Conservation (phyloP, 2,329 filamentous ascomycete genomes). For the Cercospora sp. region DNA sequence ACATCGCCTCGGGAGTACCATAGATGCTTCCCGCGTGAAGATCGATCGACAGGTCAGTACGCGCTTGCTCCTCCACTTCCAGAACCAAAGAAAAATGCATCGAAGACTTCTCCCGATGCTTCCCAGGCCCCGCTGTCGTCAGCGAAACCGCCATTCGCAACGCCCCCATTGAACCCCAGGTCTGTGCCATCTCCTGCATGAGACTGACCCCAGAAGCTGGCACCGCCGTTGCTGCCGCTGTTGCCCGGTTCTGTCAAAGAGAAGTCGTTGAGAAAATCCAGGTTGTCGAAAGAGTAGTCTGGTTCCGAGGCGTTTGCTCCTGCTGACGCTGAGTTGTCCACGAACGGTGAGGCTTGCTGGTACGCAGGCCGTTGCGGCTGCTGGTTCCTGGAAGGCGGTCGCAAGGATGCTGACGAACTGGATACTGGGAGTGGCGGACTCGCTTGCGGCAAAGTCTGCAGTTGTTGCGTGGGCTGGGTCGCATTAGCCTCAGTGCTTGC, state of each 20-base stretch:
- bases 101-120: conserved; percentile 56
- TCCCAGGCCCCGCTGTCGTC: conserved; percentile 54
- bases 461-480: conserved; percentile 3
- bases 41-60: conserved; percentile 5
- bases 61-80: conserved; percentile 19
- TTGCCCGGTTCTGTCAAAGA: conserved; percentile 44
- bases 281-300: conserved; percentile 44
- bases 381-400: neutral
- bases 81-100: conserved; percentile 71
- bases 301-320: conserved; percentile 31
- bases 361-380: neutral
- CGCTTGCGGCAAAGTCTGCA: conserved; percentile 35
- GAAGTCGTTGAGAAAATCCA: conserved; percentile 58
- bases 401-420: neutral
- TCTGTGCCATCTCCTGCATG: conserved; percentile 48
- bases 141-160: conserved; percentile 28
- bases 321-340: conserved; percentile 23
- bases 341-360: conserved; percentile 22
- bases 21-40: neutral
- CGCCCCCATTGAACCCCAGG: conserved; percentile 53
- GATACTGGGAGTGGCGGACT: neutral
- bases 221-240: neutral
- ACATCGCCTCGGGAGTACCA: neutral
- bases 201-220: conserved; percentile 21
- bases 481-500: conserved; percentile 13